Evolutionary conservation across 1,284 basidiomycete species (phyloP).

Genomic region (Trichosporon sp.): DNA sequence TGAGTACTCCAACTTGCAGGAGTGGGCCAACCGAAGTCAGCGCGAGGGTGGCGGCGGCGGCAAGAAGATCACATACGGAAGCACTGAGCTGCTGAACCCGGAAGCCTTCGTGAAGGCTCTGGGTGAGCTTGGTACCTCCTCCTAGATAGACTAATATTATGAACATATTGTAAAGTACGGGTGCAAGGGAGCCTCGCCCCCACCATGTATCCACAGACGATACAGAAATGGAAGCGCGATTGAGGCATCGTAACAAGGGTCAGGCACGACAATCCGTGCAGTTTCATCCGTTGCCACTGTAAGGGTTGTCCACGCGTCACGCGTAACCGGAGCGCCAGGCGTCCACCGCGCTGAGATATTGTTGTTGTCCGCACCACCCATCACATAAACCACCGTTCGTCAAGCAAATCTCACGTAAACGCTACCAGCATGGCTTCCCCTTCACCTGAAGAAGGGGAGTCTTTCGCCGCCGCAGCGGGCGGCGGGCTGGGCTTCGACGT

Average conservation of each 20-base stretch:
- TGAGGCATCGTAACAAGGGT: background rate
- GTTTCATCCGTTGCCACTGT: slow-evolving; percentile 5
- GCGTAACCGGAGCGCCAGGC: background rate
- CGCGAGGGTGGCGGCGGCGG: slow-evolving; percentile 53
- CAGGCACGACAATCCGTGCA: background rate
- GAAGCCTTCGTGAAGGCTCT: slow-evolving; percentile 65
- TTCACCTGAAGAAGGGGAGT: slow-evolving; percentile 31
- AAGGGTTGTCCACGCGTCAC: background rate
- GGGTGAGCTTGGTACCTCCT: slow-evolving; percentile 36
- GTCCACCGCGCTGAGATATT: background rate
- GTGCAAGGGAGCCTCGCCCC: background rate
- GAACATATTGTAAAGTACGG: slow-evolving; percentile 15
- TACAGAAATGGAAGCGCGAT: background rate
- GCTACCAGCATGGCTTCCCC: slow-evolving; percentile 22
- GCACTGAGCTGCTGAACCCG: slow-evolving; percentile 91
- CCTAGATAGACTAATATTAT: slow-evolving; percentile 11
- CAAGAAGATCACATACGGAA: slow-evolving; percentile 87
- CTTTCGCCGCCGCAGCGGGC: slow-evolving; percentile 12
- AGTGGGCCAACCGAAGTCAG: slow-evolving; percentile 70
- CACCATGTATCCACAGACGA: too few species aligned
- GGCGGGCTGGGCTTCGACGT: slow-evolving; percentile 41
- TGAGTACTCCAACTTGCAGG: slow-evolving; percentile 92
- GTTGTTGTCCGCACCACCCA: background rate
- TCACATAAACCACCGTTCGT: background rate
- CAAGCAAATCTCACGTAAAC: background rate